Conservation (phyloP, 1,284 basidiomycete species). For the Cutaneotrichosporon cutaneum region DNA sequence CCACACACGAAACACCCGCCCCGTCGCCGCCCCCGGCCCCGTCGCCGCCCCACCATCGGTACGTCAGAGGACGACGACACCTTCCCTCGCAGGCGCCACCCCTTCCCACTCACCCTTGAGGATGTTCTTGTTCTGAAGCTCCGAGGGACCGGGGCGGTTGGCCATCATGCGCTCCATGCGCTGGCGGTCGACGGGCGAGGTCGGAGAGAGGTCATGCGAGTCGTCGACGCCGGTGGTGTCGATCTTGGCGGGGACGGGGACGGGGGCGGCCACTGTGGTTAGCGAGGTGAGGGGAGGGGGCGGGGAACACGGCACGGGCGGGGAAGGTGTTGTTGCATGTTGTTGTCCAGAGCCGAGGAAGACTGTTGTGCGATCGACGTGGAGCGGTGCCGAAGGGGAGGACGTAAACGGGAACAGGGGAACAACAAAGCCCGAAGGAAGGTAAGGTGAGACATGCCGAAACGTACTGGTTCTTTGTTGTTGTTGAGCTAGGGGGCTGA, state of each 20-base stretch:
- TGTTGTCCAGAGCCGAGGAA: too few species aligned
- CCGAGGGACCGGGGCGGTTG: conserved; percentile 62
- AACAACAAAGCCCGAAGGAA: background rate
- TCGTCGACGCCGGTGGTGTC: conserved; percentile 45
- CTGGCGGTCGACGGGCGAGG: conserved; percentile 40
- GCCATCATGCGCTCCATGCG: conserved; percentile 63
- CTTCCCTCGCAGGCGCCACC: background rate
- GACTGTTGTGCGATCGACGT: background rate
- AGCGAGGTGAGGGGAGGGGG: background rate
- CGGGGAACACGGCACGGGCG: background rate
- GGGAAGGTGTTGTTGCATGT: background rate
- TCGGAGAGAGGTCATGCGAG: conserved; percentile 40
- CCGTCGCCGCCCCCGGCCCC: background rate
- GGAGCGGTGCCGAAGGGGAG: background rate
- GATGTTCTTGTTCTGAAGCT: conserved; percentile 70
- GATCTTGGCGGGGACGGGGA: conserved; percentile 24
- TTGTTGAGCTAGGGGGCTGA: background rate
- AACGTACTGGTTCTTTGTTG: background rate
- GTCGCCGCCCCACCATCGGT: background rate
- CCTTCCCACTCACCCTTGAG: conserved; percentile 61
- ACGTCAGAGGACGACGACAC: background rate
- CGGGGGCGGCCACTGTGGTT: conserved; percentile 14
- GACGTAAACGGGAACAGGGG: background rate
- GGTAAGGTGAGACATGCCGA: too few species aligned
- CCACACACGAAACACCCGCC: background rate